phyloP scores from a whole-genome alignment of 2,329 filamentous ascomycete species.

The Pseudogymnoascus sp. region DNA sequence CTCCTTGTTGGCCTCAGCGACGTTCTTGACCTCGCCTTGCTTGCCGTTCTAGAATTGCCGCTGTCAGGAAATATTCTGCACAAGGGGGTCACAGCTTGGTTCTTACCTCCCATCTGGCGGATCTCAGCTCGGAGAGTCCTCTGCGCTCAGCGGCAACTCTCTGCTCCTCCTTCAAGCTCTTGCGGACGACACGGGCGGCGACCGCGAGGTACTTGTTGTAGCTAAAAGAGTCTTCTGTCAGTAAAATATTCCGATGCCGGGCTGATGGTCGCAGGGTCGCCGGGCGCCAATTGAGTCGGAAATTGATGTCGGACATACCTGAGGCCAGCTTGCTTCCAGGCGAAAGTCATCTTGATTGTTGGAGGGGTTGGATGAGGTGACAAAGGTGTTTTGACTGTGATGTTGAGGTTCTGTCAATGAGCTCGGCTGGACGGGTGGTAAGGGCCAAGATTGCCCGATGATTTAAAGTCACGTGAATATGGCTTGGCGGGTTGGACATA shows the following conservation, averaged over 20 bases:
- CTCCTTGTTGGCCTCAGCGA: conserved; percentile 48
- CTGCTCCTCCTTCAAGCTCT: conserved; percentile 93
- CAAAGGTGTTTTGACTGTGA: conserved; percentile 12
- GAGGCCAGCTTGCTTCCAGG: conserved; percentile 96
- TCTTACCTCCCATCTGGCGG: conserved; percentile 92
- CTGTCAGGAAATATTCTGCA: conserved; percentile 16
- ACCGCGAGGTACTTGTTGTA: conserved; percentile 99
- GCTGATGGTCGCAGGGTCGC: neutral
- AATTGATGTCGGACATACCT: conserved; percentile 32
- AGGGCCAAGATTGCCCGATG: conserved; percentile 6
- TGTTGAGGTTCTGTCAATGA: conserved; percentile 14
- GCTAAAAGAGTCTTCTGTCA: conserved; percentile 47
- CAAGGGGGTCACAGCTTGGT: conserved; percentile 3
- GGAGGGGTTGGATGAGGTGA: conserved; percentile 17
- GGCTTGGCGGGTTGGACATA: neutral
- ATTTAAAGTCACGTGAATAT: neutral
- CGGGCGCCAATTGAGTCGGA: conserved; percentile 18
- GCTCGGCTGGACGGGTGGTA: conserved; percentile 13
- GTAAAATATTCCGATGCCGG: conserved; percentile 14
- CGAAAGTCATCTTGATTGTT: conserved; percentile 65
- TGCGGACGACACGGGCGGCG: conserved; percentile 88
- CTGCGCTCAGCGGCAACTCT: conserved; percentile 80
- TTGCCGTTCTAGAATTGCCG: conserved; percentile 70
- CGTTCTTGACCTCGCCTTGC: conserved; percentile 75
- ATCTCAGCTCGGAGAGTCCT: conserved; percentile 80